Base-by-base conservation (phyloP, 805 yeast genomes). In the Zygotorulaspora sp. region DNA sequence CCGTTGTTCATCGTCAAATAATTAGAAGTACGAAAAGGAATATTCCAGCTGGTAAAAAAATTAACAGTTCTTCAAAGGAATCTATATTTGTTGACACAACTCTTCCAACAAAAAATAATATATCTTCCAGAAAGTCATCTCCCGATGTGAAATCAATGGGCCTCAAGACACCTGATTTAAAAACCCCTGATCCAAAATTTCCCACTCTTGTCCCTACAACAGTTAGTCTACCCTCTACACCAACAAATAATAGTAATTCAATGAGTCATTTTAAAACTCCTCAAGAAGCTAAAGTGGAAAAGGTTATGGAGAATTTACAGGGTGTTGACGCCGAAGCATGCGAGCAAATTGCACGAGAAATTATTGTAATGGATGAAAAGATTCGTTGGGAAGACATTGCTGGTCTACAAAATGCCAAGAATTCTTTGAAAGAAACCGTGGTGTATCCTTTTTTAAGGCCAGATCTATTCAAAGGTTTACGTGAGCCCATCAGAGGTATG, bases 401-500 rank as follows among this genome's bases (percentile, higher is more conserved):
- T 0, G 98, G 98, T 1, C 65, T 90, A 22, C 94, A 83, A 41
- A 72, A 74, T 13, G 97, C 97, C 4, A 90, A 90, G 55, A 77
- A 74, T 45, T 82, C 96, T 0, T 68, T 90, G 41, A 92, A 89
- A 59, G 98, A 90, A 58, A 84, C 97, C 0, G 97, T 90, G 3
- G 97, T 92, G 10, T 90, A 92, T 58, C 98, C 98, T 16, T 89
- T 90, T 57, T 64, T 92, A 48, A 72, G 98, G 32, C 98, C 97
- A 0, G 97, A 92, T 61, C 68, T 90, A 45, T 92, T 90, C 55
- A 75, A 78, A 43, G 97, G 97, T 1, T 67, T 92, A 42, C 71
- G 97, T 49, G 97, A 89, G 63, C 98, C 98, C 0, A 92, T 95
- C 0, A 68, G 96, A 51, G 98, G 98, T 3, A 89, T 90, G 96